A percentile compares a stretch with the other conserved stretches of the same genome.
phyloP scores from a whole-genome alignment of 441 rosid genomes.

The Flueggea neowawraea region DNA sequence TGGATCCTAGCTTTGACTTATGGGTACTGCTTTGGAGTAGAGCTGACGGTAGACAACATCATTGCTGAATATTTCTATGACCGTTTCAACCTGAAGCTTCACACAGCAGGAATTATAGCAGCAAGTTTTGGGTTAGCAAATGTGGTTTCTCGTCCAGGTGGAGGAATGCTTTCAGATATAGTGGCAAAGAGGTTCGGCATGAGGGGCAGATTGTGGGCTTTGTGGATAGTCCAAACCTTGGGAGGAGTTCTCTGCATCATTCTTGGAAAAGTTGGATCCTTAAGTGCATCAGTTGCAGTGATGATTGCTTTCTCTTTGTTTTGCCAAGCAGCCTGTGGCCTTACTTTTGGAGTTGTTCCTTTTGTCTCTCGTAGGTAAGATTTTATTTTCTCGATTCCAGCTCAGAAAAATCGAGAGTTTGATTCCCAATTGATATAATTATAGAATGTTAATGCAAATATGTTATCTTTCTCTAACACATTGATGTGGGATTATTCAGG shows the following conservation, averaged over 20 bases:
- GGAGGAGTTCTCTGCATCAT: conserved; percentile 53
- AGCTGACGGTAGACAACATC: conserved; percentile 70
- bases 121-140: conserved; percentile 72
- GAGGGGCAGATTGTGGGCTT: conserved; percentile 72
- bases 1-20: conserved; percentile 61
- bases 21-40: conserved; percentile 75
- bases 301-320: conserved; percentile 65
- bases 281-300: conserved; percentile 36
- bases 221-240: conserved; percentile 57
- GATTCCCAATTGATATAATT: background rate
- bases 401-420: background rate
- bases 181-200: conserved; percentile 55
- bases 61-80: conserved; percentile 71
- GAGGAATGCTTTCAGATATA: conserved; percentile 52
- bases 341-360: conserved; percentile 74
- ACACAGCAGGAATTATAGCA: conserved; percentile 71
- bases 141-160: conserved; percentile 56
- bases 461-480: background rate
- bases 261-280: conserved; percentile 42
- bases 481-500: conserved; percentile 25
- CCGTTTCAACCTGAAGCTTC: conserved; percentile 59
- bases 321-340: conserved; percentile 75
- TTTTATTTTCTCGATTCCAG: background rate
- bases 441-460: background rate
- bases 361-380: conserved; percentile 66